These are phyloP conservation scores for Aspergillus avenaceus DNA, from an alignment of 495 filamentous ascomycete species.

Conservation along the genomic window DNA sequence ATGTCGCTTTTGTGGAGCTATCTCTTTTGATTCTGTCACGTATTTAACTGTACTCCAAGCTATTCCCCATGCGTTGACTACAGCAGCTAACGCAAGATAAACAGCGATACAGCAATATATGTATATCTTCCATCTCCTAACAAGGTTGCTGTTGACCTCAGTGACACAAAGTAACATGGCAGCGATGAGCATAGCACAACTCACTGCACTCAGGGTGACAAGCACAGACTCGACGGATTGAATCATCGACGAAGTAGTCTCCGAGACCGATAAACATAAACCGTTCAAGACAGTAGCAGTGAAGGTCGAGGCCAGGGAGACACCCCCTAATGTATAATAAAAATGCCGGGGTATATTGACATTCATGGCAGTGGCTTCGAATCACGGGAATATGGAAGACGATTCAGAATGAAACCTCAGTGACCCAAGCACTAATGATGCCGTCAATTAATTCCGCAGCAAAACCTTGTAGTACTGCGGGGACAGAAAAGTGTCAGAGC, in stretches of 20 bases:
- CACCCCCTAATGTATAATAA: constrained; percentile 23
- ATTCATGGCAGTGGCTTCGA: constrained; percentile 1
- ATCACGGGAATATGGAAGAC: too few relatives aligned
- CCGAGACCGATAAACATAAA: constrained; percentile 25
- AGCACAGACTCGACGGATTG: constrained; percentile 20
- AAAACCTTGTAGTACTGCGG: too few relatives aligned
- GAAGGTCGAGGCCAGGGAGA: constrained; percentile 22
- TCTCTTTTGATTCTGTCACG: neutral
- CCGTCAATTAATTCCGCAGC: too few relatives aligned
- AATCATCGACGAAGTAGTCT: constrained; percentile 14
- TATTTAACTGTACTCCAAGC: constrained; percentile 18
- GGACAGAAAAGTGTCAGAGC: too few relatives aligned
- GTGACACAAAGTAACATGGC: constrained; percentile 23
- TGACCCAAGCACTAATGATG: too few relatives aligned
- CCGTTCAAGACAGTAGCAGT: constrained; percentile 31
- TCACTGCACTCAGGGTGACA: constrained; percentile 24
- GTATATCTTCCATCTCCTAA: constrained; percentile 14
- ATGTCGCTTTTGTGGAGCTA: neutral
- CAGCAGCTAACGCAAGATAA: constrained; percentile 30
- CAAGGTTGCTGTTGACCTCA: constrained; percentile 15
- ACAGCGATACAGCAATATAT: constrained; percentile 17
- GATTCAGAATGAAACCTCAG: too few relatives aligned
- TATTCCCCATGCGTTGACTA: constrained; percentile 26
- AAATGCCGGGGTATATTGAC: constrained; percentile 17
- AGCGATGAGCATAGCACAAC: constrained; percentile 23